Conservation (phyloP, 1,284 basidiomycete species). For the Vanrija humicola region DNA sequence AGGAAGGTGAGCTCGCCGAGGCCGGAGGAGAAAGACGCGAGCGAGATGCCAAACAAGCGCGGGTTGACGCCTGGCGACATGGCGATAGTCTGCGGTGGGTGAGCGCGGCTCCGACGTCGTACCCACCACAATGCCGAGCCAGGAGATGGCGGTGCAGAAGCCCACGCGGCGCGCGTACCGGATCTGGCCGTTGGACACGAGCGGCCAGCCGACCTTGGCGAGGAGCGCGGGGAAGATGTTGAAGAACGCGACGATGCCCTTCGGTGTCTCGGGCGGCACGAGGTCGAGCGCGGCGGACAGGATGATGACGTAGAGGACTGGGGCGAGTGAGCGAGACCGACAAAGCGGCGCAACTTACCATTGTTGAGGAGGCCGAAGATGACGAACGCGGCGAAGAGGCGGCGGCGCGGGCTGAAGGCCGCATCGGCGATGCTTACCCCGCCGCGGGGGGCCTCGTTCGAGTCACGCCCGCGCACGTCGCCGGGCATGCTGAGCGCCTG, state of each 20-base stretch:
- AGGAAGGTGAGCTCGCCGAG: constrained; percentile 93
- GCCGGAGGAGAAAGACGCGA: constrained; percentile 88
- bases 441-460: too few species aligned
- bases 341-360: constrained; percentile 24
- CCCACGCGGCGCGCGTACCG: constrained; percentile 69
- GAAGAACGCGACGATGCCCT: constrained; percentile 86
- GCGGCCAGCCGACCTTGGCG: constrained; percentile 91
- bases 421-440: not conserved
- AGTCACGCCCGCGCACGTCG: too few species aligned
- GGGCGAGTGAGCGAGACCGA: not conserved
- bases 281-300: constrained; percentile 92
- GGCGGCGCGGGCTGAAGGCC: constrained; percentile 3
- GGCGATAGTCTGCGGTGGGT: constrained; percentile 65
- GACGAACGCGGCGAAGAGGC: constrained; percentile 42
- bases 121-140: constrained; percentile 72
- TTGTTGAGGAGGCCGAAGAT: constrained; percentile 49
- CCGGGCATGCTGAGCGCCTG: too few species aligned
- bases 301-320: constrained; percentile 92
- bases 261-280: constrained; percentile 78
- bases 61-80: constrained; percentile 64
- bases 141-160: constrained; percentile 69
- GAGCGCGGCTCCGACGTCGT: not conserved
- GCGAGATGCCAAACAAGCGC: constrained; percentile 76
- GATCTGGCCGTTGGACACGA: constrained; percentile 75
- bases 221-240: constrained; percentile 77